Percentiles rank a stretch among this genome's conserved stretches.
Conservation (phyloP, 257 asterid species). For the Solanum sitiens region DNA sequence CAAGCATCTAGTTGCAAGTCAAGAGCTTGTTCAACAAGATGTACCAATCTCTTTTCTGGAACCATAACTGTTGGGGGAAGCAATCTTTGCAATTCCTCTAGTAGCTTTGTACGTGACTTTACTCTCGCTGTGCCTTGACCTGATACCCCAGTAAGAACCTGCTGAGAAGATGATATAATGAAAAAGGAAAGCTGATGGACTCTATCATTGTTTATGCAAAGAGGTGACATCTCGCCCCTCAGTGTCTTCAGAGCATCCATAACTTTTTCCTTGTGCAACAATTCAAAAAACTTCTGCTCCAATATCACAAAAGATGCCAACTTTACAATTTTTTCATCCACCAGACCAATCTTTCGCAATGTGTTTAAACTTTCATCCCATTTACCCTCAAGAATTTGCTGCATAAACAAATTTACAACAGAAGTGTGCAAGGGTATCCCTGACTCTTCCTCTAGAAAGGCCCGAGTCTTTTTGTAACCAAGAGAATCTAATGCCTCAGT, state of each 20-base stretch:
- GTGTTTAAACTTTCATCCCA: constrained; percentile 70
- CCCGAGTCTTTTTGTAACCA: constrained; percentile 61
- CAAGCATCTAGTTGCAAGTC: constrained; percentile 64
- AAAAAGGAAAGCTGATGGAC: constrained; percentile 58
- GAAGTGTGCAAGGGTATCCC: constrained; percentile 59
- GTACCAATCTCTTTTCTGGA: constrained; percentile 68
- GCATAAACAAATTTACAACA: constrained; percentile 44
- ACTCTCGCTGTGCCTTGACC: constrained; percentile 19
- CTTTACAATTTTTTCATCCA: constrained; percentile 42
- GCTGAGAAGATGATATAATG: constrained; percentile 34
- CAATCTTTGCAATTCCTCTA: constrained; percentile 59
- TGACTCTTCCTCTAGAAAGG: constrained; percentile 65
- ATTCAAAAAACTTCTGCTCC: constrained; percentile 80
- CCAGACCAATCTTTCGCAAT: constrained; percentile 35
- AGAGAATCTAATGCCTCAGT: constrained; percentile 78
- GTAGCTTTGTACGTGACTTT: constrained; percentile 42
- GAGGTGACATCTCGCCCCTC: constrained; percentile 66
- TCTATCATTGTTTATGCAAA: constrained; percentile 32
- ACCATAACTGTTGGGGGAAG: constrained; percentile 70
- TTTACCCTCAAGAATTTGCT: constrained; percentile 65
- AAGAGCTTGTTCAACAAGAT: constrained; percentile 84
- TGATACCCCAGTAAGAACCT: constrained; percentile 22
- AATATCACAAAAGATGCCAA: constrained; percentile 60
- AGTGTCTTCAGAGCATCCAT: constrained; percentile 74
- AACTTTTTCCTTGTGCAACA: constrained; percentile 39